phyloP scores from a whole-genome alignment of 2,329 filamentous ascomycete species.

The Pseudogymnoascus sp. region DNA sequence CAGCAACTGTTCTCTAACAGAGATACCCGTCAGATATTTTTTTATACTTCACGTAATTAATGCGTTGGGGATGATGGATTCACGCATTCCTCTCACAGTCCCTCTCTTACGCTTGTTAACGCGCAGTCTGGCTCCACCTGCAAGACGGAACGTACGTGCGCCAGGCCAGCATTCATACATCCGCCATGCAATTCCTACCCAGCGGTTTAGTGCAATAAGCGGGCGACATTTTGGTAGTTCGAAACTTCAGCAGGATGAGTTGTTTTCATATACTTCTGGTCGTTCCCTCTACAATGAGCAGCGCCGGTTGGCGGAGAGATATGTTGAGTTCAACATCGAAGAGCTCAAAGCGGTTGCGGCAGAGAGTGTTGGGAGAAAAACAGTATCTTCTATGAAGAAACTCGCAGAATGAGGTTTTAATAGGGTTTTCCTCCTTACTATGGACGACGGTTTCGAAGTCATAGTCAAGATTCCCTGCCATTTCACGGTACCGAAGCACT shows the following conservation, averaged over 20 bases:
- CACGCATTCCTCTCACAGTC: not conserved
- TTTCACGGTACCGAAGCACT: slow-evolving; percentile 11
- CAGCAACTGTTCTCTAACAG: not conserved
- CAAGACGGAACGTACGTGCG: not conserved
- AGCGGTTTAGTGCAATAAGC: not conserved
- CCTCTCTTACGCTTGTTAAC: not conserved
- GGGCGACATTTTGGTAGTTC: not conserved
- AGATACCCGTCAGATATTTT: not conserved
- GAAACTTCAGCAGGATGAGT: not conserved
- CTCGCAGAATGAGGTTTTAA: slow-evolving; percentile 23
- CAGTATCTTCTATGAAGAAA: not conserved
- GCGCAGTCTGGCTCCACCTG: too few species aligned
- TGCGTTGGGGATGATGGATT: not conserved
- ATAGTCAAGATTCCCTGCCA: slow-evolving; percentile 14
- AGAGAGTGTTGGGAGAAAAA: slow-evolving; percentile 11
- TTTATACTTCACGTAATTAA: not conserved
- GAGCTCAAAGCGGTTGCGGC: slow-evolving; percentile 13
- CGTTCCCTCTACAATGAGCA: slow-evolving; percentile 11
- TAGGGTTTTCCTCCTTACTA: slow-evolving; percentile 13
- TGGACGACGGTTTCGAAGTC: slow-evolving; percentile 12
- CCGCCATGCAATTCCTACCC: not conserved
- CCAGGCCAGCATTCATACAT: not conserved
- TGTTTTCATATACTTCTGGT: not conserved
- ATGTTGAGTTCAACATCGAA: slow-evolving; percentile 11
- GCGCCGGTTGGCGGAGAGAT: slow-evolving; percentile 10